Conservation (phyloP, 768 basidiomycete species). For the Boletellus ananiceps region DNA sequence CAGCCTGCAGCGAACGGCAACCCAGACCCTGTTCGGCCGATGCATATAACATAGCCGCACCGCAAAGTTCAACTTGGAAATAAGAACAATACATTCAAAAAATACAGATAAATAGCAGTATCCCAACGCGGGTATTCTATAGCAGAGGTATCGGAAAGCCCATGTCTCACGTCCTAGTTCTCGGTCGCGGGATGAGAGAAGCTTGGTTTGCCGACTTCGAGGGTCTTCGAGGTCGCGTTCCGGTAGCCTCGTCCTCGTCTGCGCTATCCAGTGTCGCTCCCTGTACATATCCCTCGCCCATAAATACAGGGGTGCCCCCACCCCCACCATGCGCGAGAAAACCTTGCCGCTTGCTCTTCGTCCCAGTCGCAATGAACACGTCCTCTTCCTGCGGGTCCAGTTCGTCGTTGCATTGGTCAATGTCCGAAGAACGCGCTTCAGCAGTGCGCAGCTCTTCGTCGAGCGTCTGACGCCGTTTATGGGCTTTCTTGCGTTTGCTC, state of each 20-base stretch:
- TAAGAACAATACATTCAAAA: slow-evolving; percentile 13
- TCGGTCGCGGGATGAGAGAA: slow-evolving; percentile 26
- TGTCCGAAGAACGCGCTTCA: slow-evolving; percentile 29
- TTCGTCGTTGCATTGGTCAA: slow-evolving; percentile 36
- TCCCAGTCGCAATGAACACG: slow-evolving; percentile 52
- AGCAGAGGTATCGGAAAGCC: slow-evolving; percentile 6
- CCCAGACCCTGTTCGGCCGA: neutral
- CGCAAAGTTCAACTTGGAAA: neutral
- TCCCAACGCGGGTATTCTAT: neutral
- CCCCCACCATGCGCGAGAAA: slow-evolving; percentile 75
- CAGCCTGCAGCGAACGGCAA: neutral
- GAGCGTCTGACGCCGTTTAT: slow-evolving; percentile 48
- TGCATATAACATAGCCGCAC: neutral
- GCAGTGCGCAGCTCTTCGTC: slow-evolving; percentile 63
- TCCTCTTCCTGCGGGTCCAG: slow-evolving; percentile 39
- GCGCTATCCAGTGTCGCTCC: slow-evolving; percentile 38
- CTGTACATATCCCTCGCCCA: slow-evolving; percentile 64
- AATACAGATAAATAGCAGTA: slow-evolving; percentile 25
- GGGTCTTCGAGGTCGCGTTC: neutral
- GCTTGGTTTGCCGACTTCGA: slow-evolving; percentile 13
- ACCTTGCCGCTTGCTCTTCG: slow-evolving; percentile 47
- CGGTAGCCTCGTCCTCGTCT: slow-evolving; percentile 6
- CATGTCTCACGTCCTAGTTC: slow-evolving; percentile 11
- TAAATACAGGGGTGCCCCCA: slow-evolving; percentile 64
- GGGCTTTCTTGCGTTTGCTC: slow-evolving; percentile 17